Evolutionary conservation across 306 rosid species (phyloP).

Genomic region (Acacia melanoxylon): DNA sequence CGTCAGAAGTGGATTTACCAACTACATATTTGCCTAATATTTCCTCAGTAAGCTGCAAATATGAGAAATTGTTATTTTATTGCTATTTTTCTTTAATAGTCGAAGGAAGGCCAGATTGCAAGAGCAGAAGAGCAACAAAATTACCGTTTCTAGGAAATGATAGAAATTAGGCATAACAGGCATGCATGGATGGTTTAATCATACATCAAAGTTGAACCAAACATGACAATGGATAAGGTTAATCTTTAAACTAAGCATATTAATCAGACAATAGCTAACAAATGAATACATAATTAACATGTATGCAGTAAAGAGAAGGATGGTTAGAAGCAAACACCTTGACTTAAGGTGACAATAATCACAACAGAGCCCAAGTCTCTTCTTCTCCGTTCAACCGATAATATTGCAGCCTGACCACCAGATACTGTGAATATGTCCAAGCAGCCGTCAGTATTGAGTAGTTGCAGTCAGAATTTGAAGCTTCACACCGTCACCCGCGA

Average conservation of each 20-base stretch:
- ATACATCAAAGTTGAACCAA: background rate
- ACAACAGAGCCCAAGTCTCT: background rate
- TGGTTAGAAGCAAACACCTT: constrained; percentile 29
- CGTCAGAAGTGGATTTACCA: background rate
- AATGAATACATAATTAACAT: constrained; percentile 32
- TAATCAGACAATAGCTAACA: background rate
- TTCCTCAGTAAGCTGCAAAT: background rate
- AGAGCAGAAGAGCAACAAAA: constrained; percentile 6
- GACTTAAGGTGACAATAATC: constrained; percentile 20
- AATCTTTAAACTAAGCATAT: background rate
- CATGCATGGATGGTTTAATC: background rate
- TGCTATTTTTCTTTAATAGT: background rate
- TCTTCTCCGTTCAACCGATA: background rate
- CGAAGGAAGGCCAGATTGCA: background rate
- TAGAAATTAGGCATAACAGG: constrained; percentile 4
- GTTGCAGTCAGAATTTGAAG: background rate
- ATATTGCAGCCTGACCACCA: constrained; percentile 9
- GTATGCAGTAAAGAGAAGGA: background rate
- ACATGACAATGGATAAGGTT: background rate
- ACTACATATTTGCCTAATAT: background rate
- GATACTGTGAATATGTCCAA: constrained; percentile 5
- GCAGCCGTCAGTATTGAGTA: background rate
- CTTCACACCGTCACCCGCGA: constrained; percentile 13
- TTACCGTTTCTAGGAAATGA: background rate
- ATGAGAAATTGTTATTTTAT: background rate